These are phyloP conservation scores for Phlebiopsis gigantea DNA, from an alignment of 768 basidiomycete genomes.

Conservation along the genomic window DNA sequence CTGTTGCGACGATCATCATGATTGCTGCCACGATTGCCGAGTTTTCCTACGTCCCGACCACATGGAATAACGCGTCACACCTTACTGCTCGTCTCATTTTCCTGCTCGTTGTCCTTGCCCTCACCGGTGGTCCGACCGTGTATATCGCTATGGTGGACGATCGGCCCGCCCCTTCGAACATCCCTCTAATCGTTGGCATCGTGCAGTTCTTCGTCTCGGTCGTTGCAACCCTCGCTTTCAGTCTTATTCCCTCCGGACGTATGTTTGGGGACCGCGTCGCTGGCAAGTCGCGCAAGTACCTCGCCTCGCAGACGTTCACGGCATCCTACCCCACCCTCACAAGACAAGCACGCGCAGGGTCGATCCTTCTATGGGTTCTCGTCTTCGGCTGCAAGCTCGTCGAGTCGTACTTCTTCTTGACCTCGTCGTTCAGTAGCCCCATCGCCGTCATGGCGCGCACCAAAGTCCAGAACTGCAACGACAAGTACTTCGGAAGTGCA, in stretches of 20 bases:
- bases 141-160: conserved; percentile 76
- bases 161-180: conserved; percentile 46
- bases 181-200: conserved; percentile 88
- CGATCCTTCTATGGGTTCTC: conserved; percentile 83
- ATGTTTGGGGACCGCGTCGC: conserved; percentile 99
- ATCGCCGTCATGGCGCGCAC: conserved; percentile 96
- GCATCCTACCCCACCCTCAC: conserved; percentile 88
- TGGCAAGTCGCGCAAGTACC: conserved; percentile 95
- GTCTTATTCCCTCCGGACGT: conserved; percentile 87
- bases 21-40: conserved; percentile 89
- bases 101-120: conserved; percentile 84
- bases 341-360: conserved; percentile 70
- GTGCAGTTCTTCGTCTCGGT: conserved; percentile 93
- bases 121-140: conserved; percentile 90
- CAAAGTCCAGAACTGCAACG: conserved; percentile 85
- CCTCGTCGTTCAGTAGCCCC: conserved; percentile 93
- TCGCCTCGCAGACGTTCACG: conserved; percentile 98
- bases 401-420: conserved; percentile 98
- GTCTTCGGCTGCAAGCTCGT: conserved; percentile 95
- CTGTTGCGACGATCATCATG: conserved; percentile 92
- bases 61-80: conserved; percentile 98
- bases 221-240: conserved; percentile 76
- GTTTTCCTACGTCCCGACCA: conserved; percentile 95
- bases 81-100: conserved; percentile 91
- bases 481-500: conserved; percentile 72